Conservation (phyloP, 2,329 filamentous ascomycete species). For the Colletotrichum sp. region DNA sequence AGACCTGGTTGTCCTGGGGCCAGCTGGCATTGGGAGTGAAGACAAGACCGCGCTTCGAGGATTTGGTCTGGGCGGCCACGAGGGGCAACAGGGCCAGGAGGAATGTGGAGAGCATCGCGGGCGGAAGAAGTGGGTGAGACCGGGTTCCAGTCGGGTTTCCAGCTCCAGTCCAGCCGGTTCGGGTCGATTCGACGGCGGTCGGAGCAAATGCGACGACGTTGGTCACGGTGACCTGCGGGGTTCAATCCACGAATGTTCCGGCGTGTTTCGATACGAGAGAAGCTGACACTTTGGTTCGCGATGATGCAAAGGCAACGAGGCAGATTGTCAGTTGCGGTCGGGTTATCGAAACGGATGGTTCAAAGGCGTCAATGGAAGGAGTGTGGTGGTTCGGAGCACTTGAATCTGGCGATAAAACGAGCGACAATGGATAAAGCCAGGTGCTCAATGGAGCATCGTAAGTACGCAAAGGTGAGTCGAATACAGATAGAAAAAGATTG, state of each 20-base stretch:
- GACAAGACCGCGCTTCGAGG: constrained; percentile 74
- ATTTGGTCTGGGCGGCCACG: constrained; percentile 36
- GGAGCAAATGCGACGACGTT: background rate
- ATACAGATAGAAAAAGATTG: background rate
- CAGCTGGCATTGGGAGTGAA: constrained; percentile 64
- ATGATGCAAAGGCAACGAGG: background rate
- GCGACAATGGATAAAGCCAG: background rate
- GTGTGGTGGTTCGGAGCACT: background rate
- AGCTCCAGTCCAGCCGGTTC: background rate
- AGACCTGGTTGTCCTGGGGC: constrained; percentile 69
- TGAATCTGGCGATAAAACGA: background rate
- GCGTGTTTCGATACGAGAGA: background rate
- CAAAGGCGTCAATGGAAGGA: background rate
- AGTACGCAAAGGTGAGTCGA: background rate
- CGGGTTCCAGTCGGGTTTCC: background rate
- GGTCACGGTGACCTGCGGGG: background rate
- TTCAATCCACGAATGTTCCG: background rate
- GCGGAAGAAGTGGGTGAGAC: constrained; percentile 2
- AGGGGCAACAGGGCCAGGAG: constrained; percentile 25
- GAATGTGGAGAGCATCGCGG: constrained; percentile 18
- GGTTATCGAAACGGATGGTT: background rate
- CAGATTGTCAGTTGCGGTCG: background rate
- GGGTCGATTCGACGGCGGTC: background rate
- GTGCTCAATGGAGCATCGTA: background rate
- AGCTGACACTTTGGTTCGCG: background rate